phyloP scores from a whole-genome alignment of 352 stramenopile species.

The Paralagenidium karlingii region DNA sequence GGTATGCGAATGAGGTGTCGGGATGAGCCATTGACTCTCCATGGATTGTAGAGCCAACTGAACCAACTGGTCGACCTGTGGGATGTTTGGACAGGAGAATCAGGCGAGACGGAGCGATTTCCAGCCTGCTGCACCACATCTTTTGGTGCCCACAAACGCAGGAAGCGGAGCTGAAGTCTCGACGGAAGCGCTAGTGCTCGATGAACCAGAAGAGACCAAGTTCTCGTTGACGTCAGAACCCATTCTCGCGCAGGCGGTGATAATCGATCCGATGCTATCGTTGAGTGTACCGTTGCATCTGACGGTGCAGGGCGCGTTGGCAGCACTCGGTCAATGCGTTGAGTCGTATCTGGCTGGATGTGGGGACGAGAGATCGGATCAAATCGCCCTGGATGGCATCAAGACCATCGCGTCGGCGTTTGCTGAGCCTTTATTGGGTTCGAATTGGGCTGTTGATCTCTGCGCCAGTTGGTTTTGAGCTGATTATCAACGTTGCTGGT shows the following conservation, averaged over 20 bases:
- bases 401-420: constrained; percentile 37
- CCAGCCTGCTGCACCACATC: constrained; percentile 15
- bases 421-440: constrained; percentile 31
- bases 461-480: background rate
- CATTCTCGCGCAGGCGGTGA: constrained; percentile 41
- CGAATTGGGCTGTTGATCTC: background rate
- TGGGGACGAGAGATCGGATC: constrained; percentile 18
- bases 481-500: too few relatives aligned
- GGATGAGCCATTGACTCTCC: too few relatives aligned
- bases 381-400: constrained; percentile 43
- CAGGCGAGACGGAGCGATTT: constrained; percentile 5
- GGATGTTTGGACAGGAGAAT: too few relatives aligned
- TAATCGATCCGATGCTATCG: constrained; percentile 55
- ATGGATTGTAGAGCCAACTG: too few relatives aligned
- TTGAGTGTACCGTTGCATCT: constrained; percentile 35
- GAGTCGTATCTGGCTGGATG: constrained; percentile 57
- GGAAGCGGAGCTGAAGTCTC: constrained; percentile 40
- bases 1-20: background rate
- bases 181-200: constrained; percentile 33
- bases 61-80: too few relatives aligned
- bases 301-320: constrained; percentile 46
- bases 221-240: constrained; percentile 20
- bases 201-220: constrained; percentile 54
- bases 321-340: constrained; percentile 54
- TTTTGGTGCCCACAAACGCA: constrained; percentile 50